These are phyloP conservation scores for Coemansia aciculifera DNA, from an alignment of 192 early-diverging fungal species.

Conservation along the genomic window DNA sequence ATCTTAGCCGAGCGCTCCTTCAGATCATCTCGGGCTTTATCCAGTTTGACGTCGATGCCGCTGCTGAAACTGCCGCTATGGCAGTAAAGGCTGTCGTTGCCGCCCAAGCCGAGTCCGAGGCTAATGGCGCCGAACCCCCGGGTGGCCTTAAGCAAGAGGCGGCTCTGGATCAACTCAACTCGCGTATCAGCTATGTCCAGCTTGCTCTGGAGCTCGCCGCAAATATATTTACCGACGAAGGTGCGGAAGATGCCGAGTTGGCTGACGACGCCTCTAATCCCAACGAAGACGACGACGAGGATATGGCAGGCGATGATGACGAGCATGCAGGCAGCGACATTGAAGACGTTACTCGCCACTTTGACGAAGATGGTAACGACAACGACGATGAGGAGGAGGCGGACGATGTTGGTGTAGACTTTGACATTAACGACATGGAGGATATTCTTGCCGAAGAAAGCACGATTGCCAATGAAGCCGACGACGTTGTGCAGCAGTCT, in stretches of 20 bases:
- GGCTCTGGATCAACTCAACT: conserved; percentile 22
- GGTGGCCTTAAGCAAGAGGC: conserved; percentile 12
- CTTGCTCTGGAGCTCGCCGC: conserved; percentile 79
- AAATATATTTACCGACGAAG: conserved; percentile 75
- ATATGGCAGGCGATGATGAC: conserved; percentile 52
- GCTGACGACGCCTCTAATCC: background rate
- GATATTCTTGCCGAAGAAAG: conserved; percentile 52
- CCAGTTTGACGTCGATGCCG: conserved; percentile 35
- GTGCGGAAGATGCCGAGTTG: conserved; percentile 20
- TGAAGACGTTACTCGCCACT: conserved; percentile 51
- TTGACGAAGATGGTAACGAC: conserved; percentile 21
- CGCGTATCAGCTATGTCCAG: conserved; percentile 41
- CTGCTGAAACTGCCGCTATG: conserved; percentile 19
- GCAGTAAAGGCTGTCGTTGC: conserved; percentile 21
- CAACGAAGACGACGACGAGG: conserved; percentile 24
- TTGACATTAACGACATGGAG: conserved; percentile 52
- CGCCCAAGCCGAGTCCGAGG: background rate
- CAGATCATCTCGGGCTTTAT: conserved; percentile 35
- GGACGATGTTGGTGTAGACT: conserved; percentile 54
- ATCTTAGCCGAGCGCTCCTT: conserved; percentile 30
- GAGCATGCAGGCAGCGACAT: conserved; percentile 21
- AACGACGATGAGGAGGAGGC: conserved; percentile 54
- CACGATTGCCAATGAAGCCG: conserved; percentile 41
- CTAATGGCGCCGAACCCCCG: background rate
- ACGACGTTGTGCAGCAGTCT: conserved; percentile 49